Percentiles rank a stretch among this genome's conserved stretches.
Evolutionary conservation across 768 basidiomycete species (phyloP).

Genomic region (Mycena amicta): DNA sequence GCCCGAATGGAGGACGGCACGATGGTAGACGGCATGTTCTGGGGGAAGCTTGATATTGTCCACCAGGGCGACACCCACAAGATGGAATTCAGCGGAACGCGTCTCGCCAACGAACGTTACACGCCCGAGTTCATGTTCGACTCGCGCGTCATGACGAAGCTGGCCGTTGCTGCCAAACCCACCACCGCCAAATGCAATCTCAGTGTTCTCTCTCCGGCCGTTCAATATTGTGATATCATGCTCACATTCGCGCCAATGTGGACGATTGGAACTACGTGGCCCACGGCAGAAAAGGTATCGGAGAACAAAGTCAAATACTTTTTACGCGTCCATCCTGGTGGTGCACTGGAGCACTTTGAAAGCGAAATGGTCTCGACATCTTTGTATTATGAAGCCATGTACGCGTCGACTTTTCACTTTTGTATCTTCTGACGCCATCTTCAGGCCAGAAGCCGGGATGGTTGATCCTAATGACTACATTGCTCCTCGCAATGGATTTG

Average conservation of each 20-base stretch:
- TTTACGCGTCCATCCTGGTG: conserved; percentile 80
- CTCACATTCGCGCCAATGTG: conserved; percentile 72
- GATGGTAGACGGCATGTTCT: conserved; percentile 81
- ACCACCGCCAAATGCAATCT: conserved; percentile 76
- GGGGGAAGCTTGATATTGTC: conserved; percentile 85
- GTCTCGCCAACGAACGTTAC: conserved; percentile 62
- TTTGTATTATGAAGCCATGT: conserved; percentile 87
- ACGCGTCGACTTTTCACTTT: conserved; percentile 31
- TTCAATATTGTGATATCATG: conserved; percentile 81
- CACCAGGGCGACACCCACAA: conserved; percentile 76
- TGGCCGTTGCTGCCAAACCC: conserved; percentile 75
- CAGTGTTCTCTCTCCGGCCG: conserved; percentile 68
- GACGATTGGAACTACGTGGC: conserved; percentile 79
- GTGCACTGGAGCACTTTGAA: conserved; percentile 85
- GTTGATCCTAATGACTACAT: conserved; percentile 80
- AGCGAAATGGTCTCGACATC: conserved; percentile 79
- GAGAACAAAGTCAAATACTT: conserved; percentile 83
- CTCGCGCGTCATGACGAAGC: conserved; percentile 73
- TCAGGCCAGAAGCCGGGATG: conserved; percentile 78
- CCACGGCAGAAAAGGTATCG: conserved; percentile 66
- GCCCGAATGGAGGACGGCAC: conserved; percentile 90
- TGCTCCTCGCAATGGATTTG: conserved; percentile 80
- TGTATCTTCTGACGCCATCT: conserved; percentile 1
- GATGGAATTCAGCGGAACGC: conserved; percentile 83
- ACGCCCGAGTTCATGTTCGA: conserved; percentile 75